Evolutionary conservation across 1,284 basidiomycete species (phyloP), one percentile per base, ranked within the genome.

Genomic region (Melampsora americana): DNA sequence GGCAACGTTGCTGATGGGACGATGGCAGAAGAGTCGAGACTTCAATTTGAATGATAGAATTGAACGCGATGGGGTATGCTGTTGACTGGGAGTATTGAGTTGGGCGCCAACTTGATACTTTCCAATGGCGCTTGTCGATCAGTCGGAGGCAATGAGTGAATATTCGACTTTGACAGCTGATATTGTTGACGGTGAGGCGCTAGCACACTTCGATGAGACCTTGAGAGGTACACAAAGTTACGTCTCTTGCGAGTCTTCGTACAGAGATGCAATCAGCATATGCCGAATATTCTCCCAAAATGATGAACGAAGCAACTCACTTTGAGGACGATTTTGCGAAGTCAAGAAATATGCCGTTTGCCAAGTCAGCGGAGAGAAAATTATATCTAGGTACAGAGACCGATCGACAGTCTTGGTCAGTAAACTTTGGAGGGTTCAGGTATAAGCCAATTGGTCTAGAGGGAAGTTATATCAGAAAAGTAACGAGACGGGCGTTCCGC

Each of bases 21-120:
- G 18, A 20, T 53, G 18, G 50, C 23, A 14, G 50, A 53, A 53
- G 50, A 26, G 50, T 53, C 6, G 50, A 53, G 50, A 53, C 9
- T 53, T 53, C 50, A 53, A 53, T 53, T 53, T 53, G 50, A 53
- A 53, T 53, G 50, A 53, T 53, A 26, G 50, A 53, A 20, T 53
- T 20, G 7, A 53, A 53, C 20, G 50, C 50, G 18, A 26, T 53
- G 50, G 50, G 50, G 50, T 20, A 53, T 53, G 50, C 50, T 18
- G 7, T 53, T 53, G 50, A 53, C 5, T 53, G 2, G 7, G 23
- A 26, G 6, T 53, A 53, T 53, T 53, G 16, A 53, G 23, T 53
- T 20, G 50, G 5, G 50, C 50, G 50, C 23, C 5, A 53, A 53
- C 20, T 53, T 53, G 50, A 53, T 26, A 53, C 18, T 53, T 53